A percentile compares a stretch with the other conserved stretches of the same genome.
phyloP scores from a whole-genome alignment of 768 basidiomycete species.

The Gelatoporia subvermispora region DNA sequence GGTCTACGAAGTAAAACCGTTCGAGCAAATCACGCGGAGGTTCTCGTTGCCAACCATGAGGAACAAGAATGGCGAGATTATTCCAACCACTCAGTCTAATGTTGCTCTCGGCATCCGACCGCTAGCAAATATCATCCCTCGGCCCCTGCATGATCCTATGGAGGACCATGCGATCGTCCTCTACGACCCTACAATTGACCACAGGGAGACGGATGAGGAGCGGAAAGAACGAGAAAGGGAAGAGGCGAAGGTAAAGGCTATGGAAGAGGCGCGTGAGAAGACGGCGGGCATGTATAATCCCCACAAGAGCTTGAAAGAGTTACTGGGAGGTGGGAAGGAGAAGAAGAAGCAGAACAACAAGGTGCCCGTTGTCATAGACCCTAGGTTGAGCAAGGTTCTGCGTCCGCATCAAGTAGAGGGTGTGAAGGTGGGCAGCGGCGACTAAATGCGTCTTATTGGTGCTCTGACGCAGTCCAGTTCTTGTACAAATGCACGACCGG shows the following conservation, averaged over 20 bases:
- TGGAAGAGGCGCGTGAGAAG: conserved; percentile 63
- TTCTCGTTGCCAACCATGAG: conserved; percentile 85
- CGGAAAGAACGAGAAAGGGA: conserved; percentile 67
- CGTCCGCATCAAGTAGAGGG: conserved; percentile 98
- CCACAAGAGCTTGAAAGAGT: conserved; percentile 82
- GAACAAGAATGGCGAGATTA: conserved; percentile 59
- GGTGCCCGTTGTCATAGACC: conserved; percentile 97
- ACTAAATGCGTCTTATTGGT: neutral
- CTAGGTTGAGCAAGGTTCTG: conserved; percentile 77
- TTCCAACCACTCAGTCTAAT: conserved; percentile 55
- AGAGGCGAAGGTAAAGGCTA: conserved; percentile 59
- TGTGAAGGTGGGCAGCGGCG: conserved; percentile 64
- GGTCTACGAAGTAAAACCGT: conserved; percentile 77
- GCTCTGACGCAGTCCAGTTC: conserved; percentile 50
- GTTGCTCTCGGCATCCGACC: conserved; percentile 83
- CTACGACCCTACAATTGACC: conserved; percentile 95
- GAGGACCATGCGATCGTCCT: conserved; percentile 95
- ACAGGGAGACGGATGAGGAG: conserved; percentile 86
- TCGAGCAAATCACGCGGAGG: conserved; percentile 52
- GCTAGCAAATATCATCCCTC: conserved; percentile 72
- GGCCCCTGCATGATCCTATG: conserved; percentile 97
- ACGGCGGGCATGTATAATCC: conserved; percentile 77
- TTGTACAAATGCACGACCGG: conserved; percentile 94
- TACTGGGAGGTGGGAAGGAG: conserved; percentile 68
- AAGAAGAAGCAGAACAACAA: conserved; percentile 66